Base-by-base conservation (phyloP, 1,284 basidiomycete genomes). In the Erythrobasidium hasegawianum region DNA sequence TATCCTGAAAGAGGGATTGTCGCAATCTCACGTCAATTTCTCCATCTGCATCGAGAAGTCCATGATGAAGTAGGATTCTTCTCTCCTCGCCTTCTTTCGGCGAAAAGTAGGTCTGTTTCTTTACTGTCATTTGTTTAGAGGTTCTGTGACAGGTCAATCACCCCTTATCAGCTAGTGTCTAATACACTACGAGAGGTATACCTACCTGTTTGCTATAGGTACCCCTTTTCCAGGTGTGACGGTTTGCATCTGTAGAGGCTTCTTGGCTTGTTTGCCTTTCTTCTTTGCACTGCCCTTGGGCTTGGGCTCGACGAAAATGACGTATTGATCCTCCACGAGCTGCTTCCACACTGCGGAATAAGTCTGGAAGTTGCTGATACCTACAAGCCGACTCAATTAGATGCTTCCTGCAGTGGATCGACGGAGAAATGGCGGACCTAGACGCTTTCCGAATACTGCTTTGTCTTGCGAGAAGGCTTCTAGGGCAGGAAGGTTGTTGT, bases 81-180 rank as follows among this genome's bases (percentile, higher is more conserved):
- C 33, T 50, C 41, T 65, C 62, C 49, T 47, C 55, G 11, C 62
- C 62, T 26, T 52, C 29, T n/a, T 49, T 52, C 10, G 56, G 55
- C 13, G 55, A 47, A 43, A 65, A 65, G 38, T 65, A 65, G 5
- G 26, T 8, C 45, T 57, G 43, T 7, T 47, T 16, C 43, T 47
- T 47, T n/a, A 47, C 7, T 16, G 16, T 47, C 14, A 7, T n/a
- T 14, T 47, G 43, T 24, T 47, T 47, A 4, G 22, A 8, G 8
- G 43, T 18, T 47, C 43, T 47, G n/a, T n/a, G 43, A 8, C 4
- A 47, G 33, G n/a, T n/a, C n/a, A n/a, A n/a, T n/a, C n/a, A n/a
- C n/a, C n/a, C n/a, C n/a, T n/a, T n/a, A n/a, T n/a, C n/a, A n/a
- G n/a, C n/a, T n/a, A n/a, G n/a, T n/a, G n/a, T n/a, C n/a, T n/a